Percentiles rank a stretch among this genome's conserved stretches.
These are phyloP conservation scores for Tylopilus cervinicoccineus DNA, from an alignment of 768 basidiomycete species.

Conservation along the genomic window DNA sequence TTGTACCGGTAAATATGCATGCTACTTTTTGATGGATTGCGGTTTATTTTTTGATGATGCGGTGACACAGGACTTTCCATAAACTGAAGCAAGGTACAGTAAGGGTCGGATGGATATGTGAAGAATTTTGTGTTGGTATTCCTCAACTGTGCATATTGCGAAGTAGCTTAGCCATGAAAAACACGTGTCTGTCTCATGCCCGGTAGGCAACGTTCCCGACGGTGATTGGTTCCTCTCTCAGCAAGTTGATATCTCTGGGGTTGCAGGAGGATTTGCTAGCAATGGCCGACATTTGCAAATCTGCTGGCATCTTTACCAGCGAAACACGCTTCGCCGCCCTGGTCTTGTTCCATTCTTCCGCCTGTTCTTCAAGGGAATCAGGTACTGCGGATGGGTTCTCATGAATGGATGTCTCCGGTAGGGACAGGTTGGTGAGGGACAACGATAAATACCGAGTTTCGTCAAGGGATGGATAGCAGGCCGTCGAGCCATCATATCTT, in stretches of 20 bases:
- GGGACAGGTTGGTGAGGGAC: constrained; percentile 16
- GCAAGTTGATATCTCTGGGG: background rate
- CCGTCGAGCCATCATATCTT: constrained; percentile 28
- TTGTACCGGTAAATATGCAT: background rate
- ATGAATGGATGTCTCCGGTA: constrained; percentile 30
- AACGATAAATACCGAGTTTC: constrained; percentile 22
- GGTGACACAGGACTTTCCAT: constrained; percentile 1
- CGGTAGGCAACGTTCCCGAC: constrained; percentile 1
- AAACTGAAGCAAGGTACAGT: constrained; percentile 9
- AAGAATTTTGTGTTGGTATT: no score
- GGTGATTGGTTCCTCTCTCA: constrained; percentile 10
- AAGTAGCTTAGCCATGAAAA: constrained; percentile 5
- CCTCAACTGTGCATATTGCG: background rate
- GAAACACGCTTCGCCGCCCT: constrained; percentile 84
- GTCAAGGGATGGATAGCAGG: constrained; percentile 30
- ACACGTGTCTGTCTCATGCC: constrained; percentile 4
- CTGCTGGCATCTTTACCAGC: constrained; percentile 67
- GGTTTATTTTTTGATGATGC: constrained; percentile 3
- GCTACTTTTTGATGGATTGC: constrained; percentile 1
- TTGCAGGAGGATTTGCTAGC: constrained; percentile 14
- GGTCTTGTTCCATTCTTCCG: constrained; percentile 88
- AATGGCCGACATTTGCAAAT: constrained; percentile 31
- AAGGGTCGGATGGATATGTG: constrained; percentile 4
- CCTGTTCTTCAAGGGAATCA: constrained; percentile 58
- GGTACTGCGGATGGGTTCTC: constrained; percentile 45